Evolutionary conservation across 805 yeast genomes (phyloP).

Genomic region (Ogataea paradorogensis): DNA sequence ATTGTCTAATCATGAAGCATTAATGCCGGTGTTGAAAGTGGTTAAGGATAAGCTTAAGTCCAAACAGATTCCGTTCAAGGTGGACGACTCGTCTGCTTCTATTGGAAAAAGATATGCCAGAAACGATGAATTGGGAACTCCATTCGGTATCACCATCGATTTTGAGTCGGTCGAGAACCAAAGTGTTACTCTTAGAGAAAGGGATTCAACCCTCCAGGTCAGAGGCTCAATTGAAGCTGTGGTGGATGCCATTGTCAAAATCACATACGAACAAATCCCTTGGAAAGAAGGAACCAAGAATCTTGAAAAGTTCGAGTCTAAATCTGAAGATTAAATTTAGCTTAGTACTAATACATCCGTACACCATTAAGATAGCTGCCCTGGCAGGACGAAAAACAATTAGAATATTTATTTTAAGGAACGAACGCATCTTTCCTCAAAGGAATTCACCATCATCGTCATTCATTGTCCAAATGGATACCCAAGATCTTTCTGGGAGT

Average conservation of each 20-base stretch:
- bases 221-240: conserved; percentile 82
- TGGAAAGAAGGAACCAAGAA: conserved; percentile 86
- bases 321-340: conserved; percentile 39
- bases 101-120: conserved; percentile 98
- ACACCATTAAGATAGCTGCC: not conserved
- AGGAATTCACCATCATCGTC: not conserved
- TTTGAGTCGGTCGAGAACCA: conserved; percentile 87
- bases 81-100: conserved; percentile 95
- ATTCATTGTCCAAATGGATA: conserved; percentile 5
- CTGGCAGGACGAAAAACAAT: conserved; percentile 4
- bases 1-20: conserved; percentile 76
- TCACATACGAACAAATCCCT: conserved; percentile 68
- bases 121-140: conserved; percentile 98
- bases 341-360: conserved; percentile 4
- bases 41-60: conserved; percentile 71
- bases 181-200: conserved; percentile 91
- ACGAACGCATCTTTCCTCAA: conserved; percentile 1
- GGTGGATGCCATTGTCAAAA: conserved; percentile 64
- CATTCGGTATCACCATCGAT: conserved; percentile 96
- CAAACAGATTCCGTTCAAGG: conserved; percentile 87
- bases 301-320: conserved; percentile 71
- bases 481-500: conserved; percentile 2
- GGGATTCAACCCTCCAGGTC: conserved; percentile 95
- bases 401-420: conserved; percentile 9
- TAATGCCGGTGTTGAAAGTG: conserved; percentile 69